These are phyloP conservation scores for Trypanosoma platydactyli DNA, from an alignment of 208 protist species.

Conservation along the genomic window DNA sequence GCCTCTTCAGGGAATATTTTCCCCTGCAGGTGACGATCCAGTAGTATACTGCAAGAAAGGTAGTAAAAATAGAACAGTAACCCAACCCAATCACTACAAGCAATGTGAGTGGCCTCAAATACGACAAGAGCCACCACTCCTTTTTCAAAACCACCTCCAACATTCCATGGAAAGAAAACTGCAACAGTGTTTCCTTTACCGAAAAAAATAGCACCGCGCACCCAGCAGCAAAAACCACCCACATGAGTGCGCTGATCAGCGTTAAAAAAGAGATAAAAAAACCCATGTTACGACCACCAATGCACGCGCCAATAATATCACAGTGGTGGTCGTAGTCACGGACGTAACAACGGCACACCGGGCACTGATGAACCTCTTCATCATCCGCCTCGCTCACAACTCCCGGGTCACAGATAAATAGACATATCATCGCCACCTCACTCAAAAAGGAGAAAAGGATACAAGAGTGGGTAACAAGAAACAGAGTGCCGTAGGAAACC, in stretches of 20 bases:
- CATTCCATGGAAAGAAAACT: background rate
- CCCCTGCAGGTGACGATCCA: constrained; percentile 18
- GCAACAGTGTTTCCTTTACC: background rate
- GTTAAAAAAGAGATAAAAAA: constrained; percentile 73
- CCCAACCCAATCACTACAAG: background rate
- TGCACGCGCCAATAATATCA: constrained; percentile 60
- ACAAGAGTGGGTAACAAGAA: constrained; percentile 1
- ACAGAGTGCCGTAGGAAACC: background rate
- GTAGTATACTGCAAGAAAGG: background rate
- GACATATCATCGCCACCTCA: constrained; percentile 4
- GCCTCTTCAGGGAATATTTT: constrained; percentile 31
- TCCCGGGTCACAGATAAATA: constrained; percentile 51
- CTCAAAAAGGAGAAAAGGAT: constrained; percentile 6
- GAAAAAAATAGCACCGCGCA: background rate
- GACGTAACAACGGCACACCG: constrained; percentile 48
- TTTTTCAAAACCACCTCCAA: constrained; percentile 5
- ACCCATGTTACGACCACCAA: constrained; percentile 66
- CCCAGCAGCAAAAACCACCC: background rate
- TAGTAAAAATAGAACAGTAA: constrained; percentile 11
- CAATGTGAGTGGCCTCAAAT: background rate
- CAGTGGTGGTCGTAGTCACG: constrained; percentile 87
- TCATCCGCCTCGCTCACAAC: constrained; percentile 27
- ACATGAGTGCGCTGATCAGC: constrained; percentile 3
- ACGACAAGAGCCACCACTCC: constrained; percentile 9
- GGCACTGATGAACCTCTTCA: constrained; percentile 38